Percentiles rank a stretch among this genome's conserved stretches.
These are phyloP conservation scores for Puccinia novopanici DNA, from an alignment of 1,284 basidiomycete species.

Conservation along the genomic window DNA sequence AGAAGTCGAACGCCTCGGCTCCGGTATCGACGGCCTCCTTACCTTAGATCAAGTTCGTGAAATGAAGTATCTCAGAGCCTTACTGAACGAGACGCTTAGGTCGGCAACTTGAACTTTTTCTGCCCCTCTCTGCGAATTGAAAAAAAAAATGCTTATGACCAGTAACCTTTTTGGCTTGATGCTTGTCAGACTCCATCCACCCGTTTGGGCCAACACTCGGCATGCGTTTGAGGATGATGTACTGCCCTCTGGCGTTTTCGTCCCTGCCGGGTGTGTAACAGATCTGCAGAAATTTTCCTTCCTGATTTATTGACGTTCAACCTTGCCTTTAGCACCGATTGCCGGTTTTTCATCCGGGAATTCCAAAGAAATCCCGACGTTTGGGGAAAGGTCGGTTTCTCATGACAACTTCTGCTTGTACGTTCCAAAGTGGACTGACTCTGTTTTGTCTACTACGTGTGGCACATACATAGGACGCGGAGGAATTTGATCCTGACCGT, in stretches of 20 bases:
- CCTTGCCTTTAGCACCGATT: conserved; percentile 65
- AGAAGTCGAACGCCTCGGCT: conserved; percentile 63
- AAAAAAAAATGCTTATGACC: neutral
- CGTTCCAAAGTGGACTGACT: neutral
- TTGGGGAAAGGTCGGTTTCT: conserved; percentile 60
- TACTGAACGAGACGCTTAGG: conserved; percentile 70
- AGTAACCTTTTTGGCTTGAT: neutral
- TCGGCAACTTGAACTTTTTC: conserved; percentile 7
- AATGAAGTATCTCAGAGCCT: conserved; percentile 66
- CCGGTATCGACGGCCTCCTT: conserved; percentile 61
- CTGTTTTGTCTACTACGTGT: conserved; percentile 64
- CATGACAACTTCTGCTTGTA: neutral
- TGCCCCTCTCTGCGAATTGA: neutral
- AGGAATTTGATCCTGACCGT: conserved; percentile 70
- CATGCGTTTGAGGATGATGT: conserved; percentile 60
- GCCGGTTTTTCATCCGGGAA: conserved; percentile 64
- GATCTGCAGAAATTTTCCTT: neutral
- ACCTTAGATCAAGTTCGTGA: conserved; percentile 25
- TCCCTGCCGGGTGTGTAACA: conserved; percentile 42
- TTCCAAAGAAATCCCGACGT: conserved; percentile 53
- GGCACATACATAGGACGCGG: conserved; percentile 64
- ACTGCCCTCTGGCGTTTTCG: conserved; percentile 56
- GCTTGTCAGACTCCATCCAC: conserved; percentile 66
- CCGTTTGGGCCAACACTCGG: conserved; percentile 70
- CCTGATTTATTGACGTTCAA: conserved; percentile 51